Percentiles rank a stretch among this genome's conserved stretches.
Conservation (phyloP, 441 rosid genomes). For the Capsella rubella region DNA sequence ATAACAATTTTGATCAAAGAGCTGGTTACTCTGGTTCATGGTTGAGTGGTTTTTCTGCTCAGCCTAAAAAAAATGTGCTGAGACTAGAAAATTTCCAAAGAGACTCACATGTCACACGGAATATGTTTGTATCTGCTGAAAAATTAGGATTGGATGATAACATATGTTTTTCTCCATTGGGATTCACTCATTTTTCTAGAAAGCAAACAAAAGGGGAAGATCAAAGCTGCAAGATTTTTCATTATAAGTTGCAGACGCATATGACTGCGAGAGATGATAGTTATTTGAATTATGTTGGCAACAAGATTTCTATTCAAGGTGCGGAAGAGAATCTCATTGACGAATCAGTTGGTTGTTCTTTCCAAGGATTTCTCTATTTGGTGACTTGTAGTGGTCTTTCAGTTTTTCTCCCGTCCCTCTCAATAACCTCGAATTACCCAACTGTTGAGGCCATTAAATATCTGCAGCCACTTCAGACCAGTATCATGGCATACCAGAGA, state of each 20-base stretch:
- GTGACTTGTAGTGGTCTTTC: conserved; percentile 86
- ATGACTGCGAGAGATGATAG: conserved; percentile 62
- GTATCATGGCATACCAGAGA: conserved; percentile 42
- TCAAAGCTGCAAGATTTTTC: conserved; percentile 55
- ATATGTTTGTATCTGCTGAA: conserved; percentile 67
- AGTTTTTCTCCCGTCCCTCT: conserved; percentile 86
- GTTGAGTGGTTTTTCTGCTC: conserved; percentile 62
- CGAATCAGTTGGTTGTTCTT: conserved; percentile 86
- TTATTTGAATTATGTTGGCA: conserved; percentile 53
- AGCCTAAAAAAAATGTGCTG: conserved; percentile 49
- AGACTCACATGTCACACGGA: conserved; percentile 54
- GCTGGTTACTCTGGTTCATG: conserved; percentile 48
- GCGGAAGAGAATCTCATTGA: conserved; percentile 58
- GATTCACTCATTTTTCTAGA: conserved; percentile 78
- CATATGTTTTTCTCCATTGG: conserved; percentile 81
- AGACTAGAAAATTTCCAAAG: conserved; percentile 47
- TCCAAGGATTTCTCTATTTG: conserved; percentile 86
- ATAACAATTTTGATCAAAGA: conserved; percentile 45
- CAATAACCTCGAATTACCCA: conserved; percentile 60
- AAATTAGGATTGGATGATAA: conserved; percentile 68
- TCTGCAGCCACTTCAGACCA: conserved; percentile 52
- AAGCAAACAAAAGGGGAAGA: conserved; percentile 49
- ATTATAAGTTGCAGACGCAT: conserved; percentile 62
- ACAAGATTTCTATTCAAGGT: conserved; percentile 44
- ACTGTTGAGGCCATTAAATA: conserved; percentile 67